Conservation (phyloP, 306 rosid genomes). For the Quercus bicolor region DNA sequence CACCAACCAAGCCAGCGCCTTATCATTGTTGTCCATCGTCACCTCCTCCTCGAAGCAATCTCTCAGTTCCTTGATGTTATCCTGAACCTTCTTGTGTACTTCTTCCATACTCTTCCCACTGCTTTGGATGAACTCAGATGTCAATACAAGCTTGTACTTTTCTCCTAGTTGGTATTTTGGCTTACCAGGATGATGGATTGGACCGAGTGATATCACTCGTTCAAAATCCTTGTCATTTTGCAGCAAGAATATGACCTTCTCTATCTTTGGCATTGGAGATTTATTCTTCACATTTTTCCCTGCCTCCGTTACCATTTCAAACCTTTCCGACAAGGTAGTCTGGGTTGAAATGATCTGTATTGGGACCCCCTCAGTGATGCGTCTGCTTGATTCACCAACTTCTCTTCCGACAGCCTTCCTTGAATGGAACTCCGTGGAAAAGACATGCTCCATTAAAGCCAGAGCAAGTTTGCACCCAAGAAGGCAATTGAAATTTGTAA, state of each 20-base stretch:
- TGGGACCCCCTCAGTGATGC: not conserved
- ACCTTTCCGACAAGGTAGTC: not conserved
- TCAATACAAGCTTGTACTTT: not conserved
- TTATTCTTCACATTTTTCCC: too few relatives aligned
- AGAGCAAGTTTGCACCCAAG: too few relatives aligned
- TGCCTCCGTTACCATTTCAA: not conserved
- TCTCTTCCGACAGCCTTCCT: not conserved
- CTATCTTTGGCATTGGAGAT: conserved; percentile 1
- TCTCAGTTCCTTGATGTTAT: not conserved
- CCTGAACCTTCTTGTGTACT: not conserved
- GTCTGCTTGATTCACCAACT: not conserved
- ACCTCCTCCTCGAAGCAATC: not conserved
- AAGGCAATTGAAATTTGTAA: too few relatives aligned
- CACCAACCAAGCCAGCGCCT: not conserved
- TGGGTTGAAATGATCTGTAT: too few relatives aligned
- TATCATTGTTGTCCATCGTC: not conserved
- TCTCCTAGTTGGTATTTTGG: not conserved
- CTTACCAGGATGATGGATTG: conserved; percentile 5
- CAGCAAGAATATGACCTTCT: conserved; percentile 1
- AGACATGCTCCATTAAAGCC: too few relatives aligned
- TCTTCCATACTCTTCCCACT: not conserved
- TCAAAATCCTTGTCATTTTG: not conserved
- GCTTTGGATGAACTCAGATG: not conserved
- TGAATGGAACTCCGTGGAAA: too few relatives aligned
- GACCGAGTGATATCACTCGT: conserved; percentile 6